These are phyloP conservation scores for Hibiscus trionum DNA, from an alignment of 345 rosid species.

Conservation along the genomic window DNA sequence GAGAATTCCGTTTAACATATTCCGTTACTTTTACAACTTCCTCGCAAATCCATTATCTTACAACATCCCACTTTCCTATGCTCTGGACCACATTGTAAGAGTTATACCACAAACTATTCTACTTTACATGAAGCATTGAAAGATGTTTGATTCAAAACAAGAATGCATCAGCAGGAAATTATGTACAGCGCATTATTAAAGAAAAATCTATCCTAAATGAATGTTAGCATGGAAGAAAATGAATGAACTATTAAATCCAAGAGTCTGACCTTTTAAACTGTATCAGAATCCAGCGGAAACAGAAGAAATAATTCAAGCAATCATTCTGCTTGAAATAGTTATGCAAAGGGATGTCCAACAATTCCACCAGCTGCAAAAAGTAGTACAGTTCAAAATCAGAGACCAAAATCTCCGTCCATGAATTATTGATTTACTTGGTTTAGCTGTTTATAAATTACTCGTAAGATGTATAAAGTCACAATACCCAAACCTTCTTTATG, in stretches of 20 bases:
- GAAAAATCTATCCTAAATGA: neutral
- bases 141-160: neutral
- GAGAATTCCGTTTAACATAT: too few species aligned
- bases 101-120: neutral
- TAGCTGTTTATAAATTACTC: neutral
- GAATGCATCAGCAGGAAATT: neutral
- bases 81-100: neutral
- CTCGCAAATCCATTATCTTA: too few species aligned
- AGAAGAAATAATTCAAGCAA: constrained; percentile 97
- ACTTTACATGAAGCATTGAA: neutral
- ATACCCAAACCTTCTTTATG: neutral
- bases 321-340: constrained; percentile 88
- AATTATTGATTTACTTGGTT: neutral
- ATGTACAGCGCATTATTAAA: constrained; percentile 1
- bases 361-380: constrained; percentile 79
- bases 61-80: too few species aligned
- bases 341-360: constrained; percentile 79
- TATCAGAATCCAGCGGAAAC: constrained; percentile 96
- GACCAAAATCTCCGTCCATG: neutral
- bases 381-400: constrained; percentile 13
- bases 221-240: neutral
- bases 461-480: neutral
- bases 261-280: constrained; percentile 81
- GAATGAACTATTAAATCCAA: neutral
- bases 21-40: too few species aligned